Conservation (phyloP, 345 rosid species). For the Sonneratia alba region DNA sequence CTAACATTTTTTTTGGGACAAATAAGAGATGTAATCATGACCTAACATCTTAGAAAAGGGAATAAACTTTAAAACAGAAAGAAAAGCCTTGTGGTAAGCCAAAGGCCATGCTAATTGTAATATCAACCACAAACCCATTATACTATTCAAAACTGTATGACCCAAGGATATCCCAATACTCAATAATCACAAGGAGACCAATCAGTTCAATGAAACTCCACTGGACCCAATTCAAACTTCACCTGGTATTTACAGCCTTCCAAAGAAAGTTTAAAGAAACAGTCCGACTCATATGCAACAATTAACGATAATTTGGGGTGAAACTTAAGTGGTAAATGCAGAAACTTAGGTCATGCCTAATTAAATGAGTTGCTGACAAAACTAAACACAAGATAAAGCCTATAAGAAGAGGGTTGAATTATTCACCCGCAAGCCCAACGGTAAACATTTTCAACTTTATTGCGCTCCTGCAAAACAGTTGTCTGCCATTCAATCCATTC, state of each 20-base stretch:
- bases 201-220: background rate
- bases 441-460: constrained; percentile 79
- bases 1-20: background rate
- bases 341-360: background rate
- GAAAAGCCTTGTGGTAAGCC: too few species aligned
- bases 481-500: constrained; percentile 86
- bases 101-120: background rate
- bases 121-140: background rate
- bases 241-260: background rate
- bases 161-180: background rate
- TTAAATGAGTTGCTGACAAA: background rate
- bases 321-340: background rate
- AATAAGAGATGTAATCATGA: background rate
- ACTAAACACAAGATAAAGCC: constrained; percentile 9
- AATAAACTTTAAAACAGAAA: background rate
- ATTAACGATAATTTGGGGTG: background rate
- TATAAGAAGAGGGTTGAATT: background rate
- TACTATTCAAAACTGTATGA: background rate
- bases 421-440: constrained; percentile 95
- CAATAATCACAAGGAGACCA: background rate
- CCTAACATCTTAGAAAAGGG: background rate
- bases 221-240: background rate
- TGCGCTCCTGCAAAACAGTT: constrained; percentile 71
- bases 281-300: background rate
- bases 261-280: background rate